phyloP scores from a whole-genome alignment of 345 rosid species.

The Eucalyptus cloeziana region DNA sequence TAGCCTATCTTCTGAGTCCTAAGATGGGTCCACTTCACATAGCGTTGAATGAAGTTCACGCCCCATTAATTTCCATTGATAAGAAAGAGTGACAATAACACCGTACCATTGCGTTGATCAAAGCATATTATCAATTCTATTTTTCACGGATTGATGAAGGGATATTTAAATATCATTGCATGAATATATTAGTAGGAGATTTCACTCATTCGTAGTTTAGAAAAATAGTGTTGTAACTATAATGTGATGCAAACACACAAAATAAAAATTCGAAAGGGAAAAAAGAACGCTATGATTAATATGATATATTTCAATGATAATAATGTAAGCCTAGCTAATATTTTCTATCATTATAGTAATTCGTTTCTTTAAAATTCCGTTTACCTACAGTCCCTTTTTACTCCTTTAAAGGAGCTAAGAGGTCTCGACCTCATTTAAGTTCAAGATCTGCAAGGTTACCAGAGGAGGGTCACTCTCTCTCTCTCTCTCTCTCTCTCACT shows the following conservation, averaged over 20 bases:
- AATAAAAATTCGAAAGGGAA: not conserved
- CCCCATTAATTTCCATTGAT: not conserved
- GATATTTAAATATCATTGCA: not conserved
- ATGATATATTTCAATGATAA: not conserved
- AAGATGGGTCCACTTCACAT: constrained; percentile 2
- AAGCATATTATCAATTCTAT: not conserved
- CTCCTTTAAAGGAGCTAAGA: not conserved
- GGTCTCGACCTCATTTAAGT: not conserved
- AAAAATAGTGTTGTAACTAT: not conserved
- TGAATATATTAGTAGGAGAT: not conserved
- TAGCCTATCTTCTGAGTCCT: no score
- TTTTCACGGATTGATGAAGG: not conserved
- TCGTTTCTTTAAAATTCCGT: not conserved
- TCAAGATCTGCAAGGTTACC: not conserved
- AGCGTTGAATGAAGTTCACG: not conserved
- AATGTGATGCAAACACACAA: rapidly evolving
- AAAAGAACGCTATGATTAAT: not conserved
- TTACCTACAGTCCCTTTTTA: not conserved
- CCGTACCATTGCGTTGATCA: not conserved
- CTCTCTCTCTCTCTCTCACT: not conserved
- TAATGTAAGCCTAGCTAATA: no score
- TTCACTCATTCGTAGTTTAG: not conserved
- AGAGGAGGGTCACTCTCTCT: constrained; percentile 27
- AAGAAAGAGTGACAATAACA: not conserved
- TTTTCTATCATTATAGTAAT: not conserved